phyloP scores from a whole-genome alignment of 805 yeast genomes.

The Suhomyces xylopsoci region DNA sequence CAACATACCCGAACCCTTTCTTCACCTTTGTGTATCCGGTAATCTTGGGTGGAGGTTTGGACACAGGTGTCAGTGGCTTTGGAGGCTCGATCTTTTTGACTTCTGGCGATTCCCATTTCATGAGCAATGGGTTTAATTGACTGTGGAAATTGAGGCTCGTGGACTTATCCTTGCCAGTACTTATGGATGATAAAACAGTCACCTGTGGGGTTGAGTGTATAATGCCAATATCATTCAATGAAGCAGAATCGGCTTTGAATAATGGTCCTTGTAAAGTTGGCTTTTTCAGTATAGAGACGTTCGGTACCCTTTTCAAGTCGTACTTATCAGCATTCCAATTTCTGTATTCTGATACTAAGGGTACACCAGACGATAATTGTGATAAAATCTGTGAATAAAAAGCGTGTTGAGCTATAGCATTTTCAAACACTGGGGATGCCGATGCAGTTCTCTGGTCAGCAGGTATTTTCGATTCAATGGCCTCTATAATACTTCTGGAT shows the following conservation, averaged over 20 bases:
- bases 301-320: not conserved
- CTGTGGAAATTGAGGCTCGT: conserved; percentile 14
- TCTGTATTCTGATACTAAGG: conserved; percentile 12
- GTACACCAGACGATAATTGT: conserved; percentile 10
- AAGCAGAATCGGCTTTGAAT: not conserved
- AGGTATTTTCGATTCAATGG: conserved; percentile 10
- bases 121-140: conserved; percentile 29
- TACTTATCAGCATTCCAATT: not conserved
- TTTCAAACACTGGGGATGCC: conserved; percentile 8
- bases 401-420: conserved; percentile 17
- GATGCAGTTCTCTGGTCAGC: not conserved
- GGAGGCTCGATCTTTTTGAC: not conserved
- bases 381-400: conserved; percentile 11
- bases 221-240: conserved; percentile 11
- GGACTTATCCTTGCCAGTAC: conserved; percentile 3
- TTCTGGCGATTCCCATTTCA: conserved; percentile 11
- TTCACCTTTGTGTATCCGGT: conserved; percentile 16
- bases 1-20: conserved; percentile 31
- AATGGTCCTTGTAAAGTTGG: conserved; percentile 28
- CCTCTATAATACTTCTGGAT: conserved; percentile 9
- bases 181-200: conserved; percentile 15
- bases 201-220: conserved; percentile 12
- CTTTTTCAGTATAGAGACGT: not conserved
- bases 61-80: not conserved
- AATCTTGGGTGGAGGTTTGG: not conserved